phyloP scores from a whole-genome alignment of 83 land plant species.

The Isoetes engelmannii region DNA sequence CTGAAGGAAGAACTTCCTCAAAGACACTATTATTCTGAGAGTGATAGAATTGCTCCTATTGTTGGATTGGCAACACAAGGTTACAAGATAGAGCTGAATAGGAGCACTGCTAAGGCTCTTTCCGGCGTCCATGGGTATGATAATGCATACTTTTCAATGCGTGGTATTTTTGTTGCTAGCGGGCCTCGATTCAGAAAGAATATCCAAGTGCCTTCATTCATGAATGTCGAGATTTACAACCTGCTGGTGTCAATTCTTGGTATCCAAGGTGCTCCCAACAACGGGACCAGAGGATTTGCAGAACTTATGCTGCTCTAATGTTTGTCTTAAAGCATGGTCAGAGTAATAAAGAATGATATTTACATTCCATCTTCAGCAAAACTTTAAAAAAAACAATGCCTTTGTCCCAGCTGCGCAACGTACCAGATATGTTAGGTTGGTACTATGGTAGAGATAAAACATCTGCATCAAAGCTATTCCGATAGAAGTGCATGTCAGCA shows the following conservation, averaged over 20 bases:
- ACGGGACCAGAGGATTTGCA: conserved; percentile 60
- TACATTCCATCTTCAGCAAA: too few relatives aligned
- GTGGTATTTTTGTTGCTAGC: conserved; percentile 72
- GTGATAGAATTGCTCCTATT: conserved; percentile 72
- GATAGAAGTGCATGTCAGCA: too few relatives aligned
- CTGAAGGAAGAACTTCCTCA: conserved; percentile 78
- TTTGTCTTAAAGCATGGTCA: too few relatives aligned
- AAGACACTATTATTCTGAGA: conserved; percentile 57
- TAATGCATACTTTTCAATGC: conserved; percentile 73
- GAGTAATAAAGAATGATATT: too few relatives aligned
- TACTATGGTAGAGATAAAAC: too few relatives aligned
- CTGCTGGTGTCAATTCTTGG: conserved; percentile 63
- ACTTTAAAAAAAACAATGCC: too few relatives aligned
- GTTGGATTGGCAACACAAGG: conserved; percentile 74
- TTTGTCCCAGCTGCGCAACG: too few relatives aligned
- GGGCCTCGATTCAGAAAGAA: conserved; percentile 86
- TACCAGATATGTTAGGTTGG: too few relatives aligned
- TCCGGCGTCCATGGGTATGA: conserved; percentile 95
- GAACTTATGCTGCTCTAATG: conserved; percentile 37
- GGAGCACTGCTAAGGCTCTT: conserved; percentile 42
- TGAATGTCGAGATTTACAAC: conserved; percentile 81
- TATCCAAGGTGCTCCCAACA: conserved; percentile 59
- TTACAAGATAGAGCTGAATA: conserved; percentile 66
- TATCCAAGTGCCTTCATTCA: conserved; percentile 62
- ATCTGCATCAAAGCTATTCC: too few relatives aligned